Conservation (phyloP, 129 eudicot species). For the Artemisia annua region DNA sequence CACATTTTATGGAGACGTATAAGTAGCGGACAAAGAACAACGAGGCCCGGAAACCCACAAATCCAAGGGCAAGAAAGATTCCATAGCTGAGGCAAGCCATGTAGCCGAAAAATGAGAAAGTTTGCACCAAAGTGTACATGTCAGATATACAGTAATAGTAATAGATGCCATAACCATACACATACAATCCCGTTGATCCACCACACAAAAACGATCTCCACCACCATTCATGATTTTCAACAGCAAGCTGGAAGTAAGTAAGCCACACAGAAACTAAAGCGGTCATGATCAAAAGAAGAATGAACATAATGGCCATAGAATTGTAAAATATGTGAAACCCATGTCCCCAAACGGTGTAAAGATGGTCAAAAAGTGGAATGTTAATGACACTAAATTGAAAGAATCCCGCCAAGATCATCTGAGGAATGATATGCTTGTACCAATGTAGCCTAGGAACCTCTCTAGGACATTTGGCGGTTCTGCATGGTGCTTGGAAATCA, state of each 20-base stretch:
- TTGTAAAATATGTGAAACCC: conserved; percentile 72
- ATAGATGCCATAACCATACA: background rate
- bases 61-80: background rate
- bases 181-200: background rate
- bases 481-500: conserved; percentile 67
- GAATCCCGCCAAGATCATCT: conserved; percentile 85
- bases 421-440: conserved; percentile 66
- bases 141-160: background rate
- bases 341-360: conserved; percentile 83
- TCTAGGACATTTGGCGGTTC: conserved; percentile 65
- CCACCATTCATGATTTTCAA: conserved; percentile 55
- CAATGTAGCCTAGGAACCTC: conserved; percentile 70
- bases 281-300: conserved; percentile 63
- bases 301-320: conserved; percentile 60
- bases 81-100: conserved; percentile 10
- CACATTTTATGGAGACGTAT: conserved; percentile 3
- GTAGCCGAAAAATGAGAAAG: conserved; percentile 1
- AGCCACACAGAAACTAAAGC: conserved; percentile 68
- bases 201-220: conserved; percentile 13
- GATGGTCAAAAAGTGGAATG: conserved; percentile 64
- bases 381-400: conserved; percentile 71
- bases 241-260: conserved; percentile 80
- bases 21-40: conserved; percentile 6
- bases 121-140: background rate
- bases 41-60: background rate